These are phyloP conservation scores for Actinidia polygama DNA, from an alignment of 179 eudicot species.

Conservation along the genomic window DNA sequence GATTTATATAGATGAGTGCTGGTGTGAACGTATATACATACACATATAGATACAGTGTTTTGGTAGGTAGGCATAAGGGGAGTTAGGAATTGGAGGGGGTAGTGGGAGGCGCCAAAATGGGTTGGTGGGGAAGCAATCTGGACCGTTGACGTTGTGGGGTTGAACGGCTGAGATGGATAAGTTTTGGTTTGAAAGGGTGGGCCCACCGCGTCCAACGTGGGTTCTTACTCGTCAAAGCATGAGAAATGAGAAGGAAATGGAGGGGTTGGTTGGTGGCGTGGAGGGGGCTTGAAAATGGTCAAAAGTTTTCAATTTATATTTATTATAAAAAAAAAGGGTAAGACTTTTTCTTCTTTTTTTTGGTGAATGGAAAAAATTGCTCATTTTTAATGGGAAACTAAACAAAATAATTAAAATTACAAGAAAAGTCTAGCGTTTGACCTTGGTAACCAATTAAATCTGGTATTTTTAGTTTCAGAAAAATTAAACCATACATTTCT, in stretches of 20 bases:
- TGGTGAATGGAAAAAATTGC: too few relatives aligned
- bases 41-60: not conserved
- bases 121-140: slow-evolving; percentile 8
- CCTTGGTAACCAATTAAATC: too few relatives aligned
- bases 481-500: too few relatives aligned
- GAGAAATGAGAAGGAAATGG: not conserved
- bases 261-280: not conserved
- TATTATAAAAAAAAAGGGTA: too few relatives aligned
- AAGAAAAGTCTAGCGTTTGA: too few relatives aligned
- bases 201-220: not conserved
- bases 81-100: not conserved
- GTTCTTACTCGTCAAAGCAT: slow-evolving; percentile 8
- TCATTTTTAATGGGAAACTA: too few relatives aligned
- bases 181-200: not conserved
- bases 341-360: too few relatives aligned
- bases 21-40: not conserved
- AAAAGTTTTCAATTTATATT: not conserved
- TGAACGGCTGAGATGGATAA: not conserved
- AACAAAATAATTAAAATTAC: too few relatives aligned
- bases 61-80: slow-evolving; percentile 19
- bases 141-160: not conserved
- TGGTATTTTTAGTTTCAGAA: too few relatives aligned
- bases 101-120: not conserved
- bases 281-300: not conserved
- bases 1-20: slow-evolving; percentile 10